Evolutionary conservation across 805 yeast species (phyloP).

Genomic region (Candida arabinofermentans): DNA sequence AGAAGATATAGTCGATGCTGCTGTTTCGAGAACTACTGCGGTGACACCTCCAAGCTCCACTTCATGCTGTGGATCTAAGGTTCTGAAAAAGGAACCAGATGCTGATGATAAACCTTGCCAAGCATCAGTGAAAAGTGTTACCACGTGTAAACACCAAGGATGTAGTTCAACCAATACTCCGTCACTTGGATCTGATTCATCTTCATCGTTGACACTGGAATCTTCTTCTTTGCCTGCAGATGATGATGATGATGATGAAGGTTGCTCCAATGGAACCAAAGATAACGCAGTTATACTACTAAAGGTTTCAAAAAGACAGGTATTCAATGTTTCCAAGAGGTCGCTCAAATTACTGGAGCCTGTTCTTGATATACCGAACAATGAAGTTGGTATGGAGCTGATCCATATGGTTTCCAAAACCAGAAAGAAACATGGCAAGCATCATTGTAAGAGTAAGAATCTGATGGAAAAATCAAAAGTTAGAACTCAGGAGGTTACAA

Average conservation of each 20-base stretch:
- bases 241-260: not conserved
- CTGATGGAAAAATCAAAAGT: not conserved
- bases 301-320: slow-evolving; percentile 32
- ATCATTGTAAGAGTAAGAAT: slow-evolving; percentile 10
- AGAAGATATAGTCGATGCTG: too few relatives aligned
- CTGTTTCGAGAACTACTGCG: too few relatives aligned
- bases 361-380: slow-evolving; percentile 30
- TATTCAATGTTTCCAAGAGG: slow-evolving; percentile 33
- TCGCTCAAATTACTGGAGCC: slow-evolving; percentile 32
- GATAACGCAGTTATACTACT: slow-evolving; percentile 28
- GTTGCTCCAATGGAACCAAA: slow-evolving; percentile 7
- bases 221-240: too few relatives aligned
- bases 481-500: not conserved
- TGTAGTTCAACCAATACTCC: not conserved
- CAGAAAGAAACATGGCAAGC: slow-evolving; percentile 16
- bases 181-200: not conserved
- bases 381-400: slow-evolving; percentile 28
- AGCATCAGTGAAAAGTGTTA: too few relatives aligned
- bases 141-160: not conserved
- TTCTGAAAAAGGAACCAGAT: too few relatives aligned
- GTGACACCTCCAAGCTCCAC: too few relatives aligned
- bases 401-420: slow-evolving; percentile 20
- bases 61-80: too few relatives aligned
- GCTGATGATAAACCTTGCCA: too few relatives aligned
- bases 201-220: slow-evolving; percentile 1